Evolutionary conservation across 192 early-diverging fungal species (phyloP).

Genomic region (Chytriomyces sp.): DNA sequence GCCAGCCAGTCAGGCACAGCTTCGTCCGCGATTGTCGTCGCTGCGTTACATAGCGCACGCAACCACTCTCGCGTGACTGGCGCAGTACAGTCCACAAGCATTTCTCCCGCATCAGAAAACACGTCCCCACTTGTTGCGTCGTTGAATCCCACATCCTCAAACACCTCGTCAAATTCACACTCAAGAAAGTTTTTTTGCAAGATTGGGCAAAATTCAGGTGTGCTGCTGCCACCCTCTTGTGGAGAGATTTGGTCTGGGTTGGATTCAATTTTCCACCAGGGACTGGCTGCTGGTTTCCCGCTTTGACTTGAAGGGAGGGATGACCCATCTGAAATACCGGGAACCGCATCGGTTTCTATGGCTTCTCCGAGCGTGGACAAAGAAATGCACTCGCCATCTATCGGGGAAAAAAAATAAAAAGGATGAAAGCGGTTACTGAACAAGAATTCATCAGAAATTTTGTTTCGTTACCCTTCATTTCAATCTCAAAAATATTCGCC

Average conservation of each 20-base stretch:
- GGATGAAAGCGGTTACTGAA: background rate
- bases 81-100: conserved; percentile 14
- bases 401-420: background rate
- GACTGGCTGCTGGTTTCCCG: background rate
- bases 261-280: background rate
- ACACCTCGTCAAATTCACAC: conserved; percentile 8
- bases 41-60: conserved; percentile 2
- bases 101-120: background rate
- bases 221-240: no score
- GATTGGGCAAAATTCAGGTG: background rate
- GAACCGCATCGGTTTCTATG: no score
- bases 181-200: background rate
- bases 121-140: background rate
- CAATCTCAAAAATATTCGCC: conserved; percentile 31
- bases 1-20: conserved; percentile 21
- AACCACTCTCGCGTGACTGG: conserved; percentile 15
- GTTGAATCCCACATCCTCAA: conserved; percentile 24
- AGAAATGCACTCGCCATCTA: conserved; percentile 24
- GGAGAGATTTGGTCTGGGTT: no score
- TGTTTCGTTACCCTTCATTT: conserved; percentile 11
- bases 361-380: conserved; percentile 14
- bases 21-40: conserved; percentile 16
- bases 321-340: no score
- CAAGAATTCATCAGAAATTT: background rate
- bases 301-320: no score